phyloP scores from a whole-genome alignment of 768 basidiomycete species.

The Termitomyces sp. region DNA sequence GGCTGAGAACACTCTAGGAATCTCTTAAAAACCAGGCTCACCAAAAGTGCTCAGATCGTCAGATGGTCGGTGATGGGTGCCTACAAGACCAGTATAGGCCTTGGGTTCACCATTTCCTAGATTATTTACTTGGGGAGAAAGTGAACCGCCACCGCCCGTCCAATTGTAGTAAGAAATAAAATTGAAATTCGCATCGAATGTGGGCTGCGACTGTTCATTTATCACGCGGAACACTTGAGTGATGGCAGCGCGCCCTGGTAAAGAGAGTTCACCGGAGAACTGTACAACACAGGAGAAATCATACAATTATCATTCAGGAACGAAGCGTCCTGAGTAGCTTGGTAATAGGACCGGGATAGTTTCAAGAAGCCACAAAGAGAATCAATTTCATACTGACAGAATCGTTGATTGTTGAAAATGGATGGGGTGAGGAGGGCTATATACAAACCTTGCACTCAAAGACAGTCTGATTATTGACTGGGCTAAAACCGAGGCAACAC shows the following conservation, averaged over 20 bases:
- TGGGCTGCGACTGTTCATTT: constrained; percentile 67
- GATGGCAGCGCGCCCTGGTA: constrained; percentile 59
- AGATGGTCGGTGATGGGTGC: constrained; percentile 72
- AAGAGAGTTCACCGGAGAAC: constrained; percentile 1
- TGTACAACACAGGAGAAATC: constrained; percentile 10
- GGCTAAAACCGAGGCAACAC: constrained; percentile 29
- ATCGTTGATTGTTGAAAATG: not conserved
- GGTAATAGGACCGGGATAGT: constrained; percentile 66
- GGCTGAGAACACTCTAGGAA: not conserved
- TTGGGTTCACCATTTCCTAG: constrained; percentile 72
- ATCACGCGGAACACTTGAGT: constrained; percentile 72
- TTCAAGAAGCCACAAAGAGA: constrained; percentile 77
- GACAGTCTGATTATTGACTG: constrained; percentile 62
- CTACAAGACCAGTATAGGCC: constrained; percentile 67
- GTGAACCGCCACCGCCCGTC: constrained; percentile 64
- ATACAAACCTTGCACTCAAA: constrained; percentile 73
- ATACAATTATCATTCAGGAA: constrained; percentile 68
- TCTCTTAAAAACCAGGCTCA: constrained; percentile 17
- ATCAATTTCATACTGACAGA: constrained; percentile 65
- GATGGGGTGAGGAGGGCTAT: not conserved
- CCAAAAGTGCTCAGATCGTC: constrained; percentile 70
- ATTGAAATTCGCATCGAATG: constrained; percentile 67
- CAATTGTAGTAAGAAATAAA: constrained; percentile 78
- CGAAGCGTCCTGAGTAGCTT: constrained; percentile 63
- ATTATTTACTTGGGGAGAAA: constrained; percentile 61